Percentiles rank a stretch among this genome's conserved stretches.
phyloP scores from a whole-genome alignment of 805 yeast species.

The Wickerhamiella australiensis region DNA sequence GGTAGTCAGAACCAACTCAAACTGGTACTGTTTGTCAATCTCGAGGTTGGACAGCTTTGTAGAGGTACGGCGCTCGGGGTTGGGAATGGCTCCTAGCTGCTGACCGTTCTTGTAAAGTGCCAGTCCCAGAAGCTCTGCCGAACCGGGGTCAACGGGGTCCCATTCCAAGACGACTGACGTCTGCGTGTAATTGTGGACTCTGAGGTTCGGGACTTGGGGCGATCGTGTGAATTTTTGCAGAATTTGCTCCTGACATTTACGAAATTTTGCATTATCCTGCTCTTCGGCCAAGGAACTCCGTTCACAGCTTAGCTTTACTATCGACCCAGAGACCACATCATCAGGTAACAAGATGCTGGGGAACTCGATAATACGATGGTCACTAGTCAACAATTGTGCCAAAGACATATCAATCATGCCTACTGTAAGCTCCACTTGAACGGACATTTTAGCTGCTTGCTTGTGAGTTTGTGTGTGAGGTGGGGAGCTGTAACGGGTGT shows the following conservation, averaged over 20 bases:
- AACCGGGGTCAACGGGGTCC: constrained; percentile 77
- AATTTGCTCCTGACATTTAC: constrained; percentile 59
- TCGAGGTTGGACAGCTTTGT: constrained; percentile 88
- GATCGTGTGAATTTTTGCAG: constrained; percentile 57
- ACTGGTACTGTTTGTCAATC: constrained; percentile 67
- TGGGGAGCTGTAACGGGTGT: not conserved
- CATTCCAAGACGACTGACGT: constrained; percentile 91
- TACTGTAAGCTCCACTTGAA: constrained; percentile 73
- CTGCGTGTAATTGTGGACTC: constrained; percentile 71
- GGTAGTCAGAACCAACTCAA: constrained; percentile 70
- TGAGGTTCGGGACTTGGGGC: constrained; percentile 61
- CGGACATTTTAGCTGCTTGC: not conserved
- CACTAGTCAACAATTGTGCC: constrained; percentile 77
- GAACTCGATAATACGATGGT: constrained; percentile 89
- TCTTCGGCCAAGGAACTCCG: constrained; percentile 58
- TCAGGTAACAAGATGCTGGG: constrained; percentile 90
- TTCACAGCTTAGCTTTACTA: constrained; percentile 73
- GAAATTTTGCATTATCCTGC: constrained; percentile 47
- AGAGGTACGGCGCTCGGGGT: constrained; percentile 61
- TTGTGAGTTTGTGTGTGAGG: too few species aligned
- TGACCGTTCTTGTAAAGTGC: constrained; percentile 57
- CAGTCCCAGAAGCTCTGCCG: constrained; percentile 64
- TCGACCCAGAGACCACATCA: constrained; percentile 84
- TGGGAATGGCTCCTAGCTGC: constrained; percentile 72
- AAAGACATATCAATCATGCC: constrained; percentile 93